Percentiles rank a stretch among this genome's conserved stretches.
phyloP scores from a whole-genome alignment of 140 eudicot genomes.

The Oenanthe javanica region DNA sequence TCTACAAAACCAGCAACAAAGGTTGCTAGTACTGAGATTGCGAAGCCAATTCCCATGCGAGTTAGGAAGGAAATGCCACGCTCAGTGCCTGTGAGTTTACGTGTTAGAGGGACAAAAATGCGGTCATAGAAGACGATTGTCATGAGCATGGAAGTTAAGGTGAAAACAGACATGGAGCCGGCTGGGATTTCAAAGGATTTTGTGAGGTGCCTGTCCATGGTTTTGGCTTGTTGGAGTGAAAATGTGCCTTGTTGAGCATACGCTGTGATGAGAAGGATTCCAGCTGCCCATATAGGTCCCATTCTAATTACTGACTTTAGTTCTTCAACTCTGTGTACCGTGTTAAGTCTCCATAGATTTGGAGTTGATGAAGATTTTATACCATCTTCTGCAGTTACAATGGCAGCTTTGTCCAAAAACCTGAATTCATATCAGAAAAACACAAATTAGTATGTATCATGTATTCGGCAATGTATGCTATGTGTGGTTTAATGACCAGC shows the following conservation, averaged over 20 bases:
- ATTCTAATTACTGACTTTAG: constrained; percentile 36
- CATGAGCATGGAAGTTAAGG: constrained; percentile 37
- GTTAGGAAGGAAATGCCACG: constrained; percentile 27
- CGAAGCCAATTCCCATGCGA: constrained; percentile 27
- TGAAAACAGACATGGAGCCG: constrained; percentile 47
- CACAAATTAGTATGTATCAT: background rate
- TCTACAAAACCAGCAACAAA: constrained; percentile 24
- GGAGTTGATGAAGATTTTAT: constrained; percentile 24
- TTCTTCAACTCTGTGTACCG: constrained; percentile 54
- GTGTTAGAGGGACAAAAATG: constrained; percentile 30
- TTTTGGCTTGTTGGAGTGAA: constrained; percentile 46
- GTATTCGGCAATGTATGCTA: background rate
- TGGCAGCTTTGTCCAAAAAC: constrained; percentile 50
- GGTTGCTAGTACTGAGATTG: constrained; percentile 19
- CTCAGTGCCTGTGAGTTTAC: constrained; percentile 20
- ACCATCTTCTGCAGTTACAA: constrained; percentile 32
- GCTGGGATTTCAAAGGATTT: constrained; percentile 54
- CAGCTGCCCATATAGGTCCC: constrained; percentile 57
- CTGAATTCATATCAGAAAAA: constrained; percentile 13
- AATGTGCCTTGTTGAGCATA: constrained; percentile 44
- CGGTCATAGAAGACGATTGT: constrained; percentile 41
- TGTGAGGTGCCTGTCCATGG: constrained; percentile 55
- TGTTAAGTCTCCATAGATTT: constrained; percentile 40
- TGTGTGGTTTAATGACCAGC: background rate
- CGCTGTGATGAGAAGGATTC: constrained; percentile 44